Percentiles rank a stretch among this genome's conserved stretches.
Conservation (phyloP, 1,139 yeast species). For the Casaregolazyma lundiana region DNA sequence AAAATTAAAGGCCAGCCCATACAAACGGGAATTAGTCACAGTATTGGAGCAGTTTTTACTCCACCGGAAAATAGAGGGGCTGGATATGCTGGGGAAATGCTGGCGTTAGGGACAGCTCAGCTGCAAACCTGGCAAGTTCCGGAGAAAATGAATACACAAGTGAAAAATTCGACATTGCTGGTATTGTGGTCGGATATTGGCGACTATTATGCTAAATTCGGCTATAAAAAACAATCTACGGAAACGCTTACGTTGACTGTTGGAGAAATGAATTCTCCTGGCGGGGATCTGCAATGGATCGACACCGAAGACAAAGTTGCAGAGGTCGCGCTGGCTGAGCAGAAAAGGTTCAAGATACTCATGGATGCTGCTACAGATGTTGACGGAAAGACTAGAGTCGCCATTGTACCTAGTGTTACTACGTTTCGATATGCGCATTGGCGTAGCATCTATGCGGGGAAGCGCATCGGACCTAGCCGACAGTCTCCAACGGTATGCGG, state of each 20-base stretch:
- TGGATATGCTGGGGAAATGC: constrained; percentile 62
- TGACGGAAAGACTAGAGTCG: constrained; percentile 30
- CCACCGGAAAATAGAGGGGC: constrained; percentile 52
- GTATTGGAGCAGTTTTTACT: constrained; percentile 66
- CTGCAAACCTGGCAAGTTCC: constrained; percentile 38
- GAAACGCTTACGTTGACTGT: constrained; percentile 24
- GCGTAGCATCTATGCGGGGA: constrained; percentile 39
- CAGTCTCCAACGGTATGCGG: constrained; percentile 32
- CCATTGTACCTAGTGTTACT: constrained; percentile 37
- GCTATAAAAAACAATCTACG: constrained; percentile 42
- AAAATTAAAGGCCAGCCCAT: constrained; percentile 26
- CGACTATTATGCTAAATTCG: constrained; percentile 55
- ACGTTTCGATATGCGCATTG: constrained; percentile 41
- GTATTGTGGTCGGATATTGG: constrained; percentile 71
- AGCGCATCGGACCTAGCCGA: constrained; percentile 16
- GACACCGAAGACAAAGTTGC: constrained; percentile 26
- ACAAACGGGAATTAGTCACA: constrained; percentile 40
- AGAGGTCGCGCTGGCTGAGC: constrained; percentile 33
- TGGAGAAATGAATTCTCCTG: neutral
- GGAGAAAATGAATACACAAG: constrained; percentile 30
- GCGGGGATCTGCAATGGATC: neutral
- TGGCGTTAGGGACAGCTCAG: constrained; percentile 35
- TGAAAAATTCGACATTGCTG: constrained; percentile 39
- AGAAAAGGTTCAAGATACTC: constrained; percentile 23
- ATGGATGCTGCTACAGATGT: constrained; percentile 30